Conservation (phyloP, 2,329 filamentous ascomycete species). For the Exophiala bonariae region DNA sequence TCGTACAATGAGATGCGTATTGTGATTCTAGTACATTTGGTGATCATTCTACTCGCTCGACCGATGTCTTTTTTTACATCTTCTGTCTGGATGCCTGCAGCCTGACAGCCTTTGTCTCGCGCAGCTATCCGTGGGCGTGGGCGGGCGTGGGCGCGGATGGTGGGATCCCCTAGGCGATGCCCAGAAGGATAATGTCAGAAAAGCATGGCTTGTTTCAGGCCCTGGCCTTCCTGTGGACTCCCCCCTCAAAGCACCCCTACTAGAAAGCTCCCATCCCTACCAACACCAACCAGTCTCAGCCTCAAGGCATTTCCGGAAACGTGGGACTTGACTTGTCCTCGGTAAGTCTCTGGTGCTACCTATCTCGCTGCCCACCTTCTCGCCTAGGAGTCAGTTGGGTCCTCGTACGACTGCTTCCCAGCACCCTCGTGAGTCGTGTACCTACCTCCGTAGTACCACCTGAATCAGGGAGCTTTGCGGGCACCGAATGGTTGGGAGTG, state of each 20-base stretch:
- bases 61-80: slow-evolving; percentile 19
- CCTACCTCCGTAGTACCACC: no score
- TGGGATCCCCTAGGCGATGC: no score
- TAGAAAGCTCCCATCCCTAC: slow-evolving; percentile 1
- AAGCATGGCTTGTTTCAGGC: slow-evolving; percentile 21
- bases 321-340: slow-evolving; percentile 15
- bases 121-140: slow-evolving; percentile 19
- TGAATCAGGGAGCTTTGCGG: no score
- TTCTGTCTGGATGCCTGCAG: slow-evolving; percentile 19
- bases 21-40: no score
- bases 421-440: no score
- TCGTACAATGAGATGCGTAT: no score
- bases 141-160: no score
- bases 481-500: no score
- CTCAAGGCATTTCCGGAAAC: slow-evolving; percentile 14
- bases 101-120: slow-evolving; percentile 17
- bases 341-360: not conserved
- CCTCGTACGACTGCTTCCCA: no score
- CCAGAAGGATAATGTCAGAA: no score
- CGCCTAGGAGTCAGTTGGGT: not conserved
- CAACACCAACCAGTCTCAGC: not conserved
- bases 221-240: slow-evolving; percentile 6
- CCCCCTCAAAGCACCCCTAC: slow-evolving; percentile 1
- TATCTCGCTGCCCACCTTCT: not conserved
- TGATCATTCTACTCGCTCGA: no score